Evolutionary conservation across 1,139 yeast genomes (phyloP).

Genomic region (Pichia sp.): DNA sequence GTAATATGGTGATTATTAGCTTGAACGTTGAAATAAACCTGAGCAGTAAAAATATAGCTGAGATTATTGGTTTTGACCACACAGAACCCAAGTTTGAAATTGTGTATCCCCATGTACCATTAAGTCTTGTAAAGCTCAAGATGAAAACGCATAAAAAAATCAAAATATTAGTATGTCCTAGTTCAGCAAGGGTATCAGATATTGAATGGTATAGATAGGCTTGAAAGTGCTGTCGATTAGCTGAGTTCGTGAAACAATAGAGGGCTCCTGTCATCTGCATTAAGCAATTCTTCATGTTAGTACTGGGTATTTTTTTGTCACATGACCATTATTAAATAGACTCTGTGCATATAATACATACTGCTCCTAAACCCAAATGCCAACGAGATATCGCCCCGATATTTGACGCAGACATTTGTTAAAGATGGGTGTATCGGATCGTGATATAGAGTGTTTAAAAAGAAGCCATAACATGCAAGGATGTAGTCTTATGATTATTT

Average conservation of each 20-base stretch:
- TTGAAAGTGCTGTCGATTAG: slow-evolving; percentile 15
- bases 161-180: slow-evolving; percentile 20
- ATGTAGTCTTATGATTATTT: too few species aligned
- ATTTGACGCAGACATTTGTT: slow-evolving; percentile 1
- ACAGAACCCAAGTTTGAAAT: slow-evolving; percentile 10
- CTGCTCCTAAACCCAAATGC: slow-evolving; percentile 17
- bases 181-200: slow-evolving; percentile 16
- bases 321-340: too few species aligned
- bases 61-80: slow-evolving; percentile 14
- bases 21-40: slow-evolving; percentile 19
- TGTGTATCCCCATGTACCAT: slow-evolving; percentile 7
- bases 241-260: slow-evolving; percentile 21
- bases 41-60: slow-evolving; percentile 16
- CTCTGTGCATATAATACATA: too few species aligned
- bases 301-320: neutral
- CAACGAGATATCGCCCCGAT: slow-evolving; percentile 8
- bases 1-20: slow-evolving; percentile 16
- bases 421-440: neutral
- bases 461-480: too few species aligned
- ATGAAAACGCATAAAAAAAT: slow-evolving; percentile 16
- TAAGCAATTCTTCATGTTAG: neutral
- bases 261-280: slow-evolving; percentile 15
- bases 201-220: slow-evolving; percentile 14
- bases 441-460: too few species aligned
- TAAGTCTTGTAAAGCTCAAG: slow-evolving; percentile 14